Conservation (phyloP, 148 eudicot species). For the Persicaria maculosa region DNA sequence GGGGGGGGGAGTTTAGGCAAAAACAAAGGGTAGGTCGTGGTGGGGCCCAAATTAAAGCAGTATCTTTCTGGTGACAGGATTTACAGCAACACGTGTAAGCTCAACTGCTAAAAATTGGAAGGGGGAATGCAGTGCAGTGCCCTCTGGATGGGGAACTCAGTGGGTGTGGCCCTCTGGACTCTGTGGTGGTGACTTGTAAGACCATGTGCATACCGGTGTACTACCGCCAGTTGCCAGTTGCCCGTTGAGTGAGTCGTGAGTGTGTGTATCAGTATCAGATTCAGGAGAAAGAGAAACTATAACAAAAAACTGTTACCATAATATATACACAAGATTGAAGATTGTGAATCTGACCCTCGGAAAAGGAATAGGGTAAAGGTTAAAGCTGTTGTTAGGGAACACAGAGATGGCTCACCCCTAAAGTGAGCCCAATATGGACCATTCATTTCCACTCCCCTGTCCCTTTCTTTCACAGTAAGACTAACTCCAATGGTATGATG, state of each 20-base stretch:
- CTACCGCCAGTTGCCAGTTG: no score
- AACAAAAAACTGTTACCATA: neutral
- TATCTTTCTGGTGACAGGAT: neutral
- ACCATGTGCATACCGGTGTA: neutral
- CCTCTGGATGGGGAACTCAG: neutral
- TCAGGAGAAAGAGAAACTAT: neutral
- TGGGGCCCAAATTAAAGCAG: neutral
- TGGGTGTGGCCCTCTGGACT: no score
- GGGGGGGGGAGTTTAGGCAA: neutral
- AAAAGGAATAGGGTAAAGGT: neutral
- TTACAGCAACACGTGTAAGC: neutral
- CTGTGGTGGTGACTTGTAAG: no score
- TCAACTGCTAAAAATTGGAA: no score
- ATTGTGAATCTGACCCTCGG: neutral
- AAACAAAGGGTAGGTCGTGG: neutral
- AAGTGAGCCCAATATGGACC: neutral
- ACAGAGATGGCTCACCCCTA: neutral
- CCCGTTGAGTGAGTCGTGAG: no score
- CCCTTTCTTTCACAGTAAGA: neutral
- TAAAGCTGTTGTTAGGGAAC: neutral
- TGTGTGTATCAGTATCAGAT: neutral
- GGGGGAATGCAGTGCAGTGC: neutral
- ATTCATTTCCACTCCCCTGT: constrained; percentile 1
- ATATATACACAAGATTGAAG: neutral
- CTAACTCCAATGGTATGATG: no score